Conservation (phyloP, 1,139 yeast species). For the Debaryomyces sp. region DNA sequence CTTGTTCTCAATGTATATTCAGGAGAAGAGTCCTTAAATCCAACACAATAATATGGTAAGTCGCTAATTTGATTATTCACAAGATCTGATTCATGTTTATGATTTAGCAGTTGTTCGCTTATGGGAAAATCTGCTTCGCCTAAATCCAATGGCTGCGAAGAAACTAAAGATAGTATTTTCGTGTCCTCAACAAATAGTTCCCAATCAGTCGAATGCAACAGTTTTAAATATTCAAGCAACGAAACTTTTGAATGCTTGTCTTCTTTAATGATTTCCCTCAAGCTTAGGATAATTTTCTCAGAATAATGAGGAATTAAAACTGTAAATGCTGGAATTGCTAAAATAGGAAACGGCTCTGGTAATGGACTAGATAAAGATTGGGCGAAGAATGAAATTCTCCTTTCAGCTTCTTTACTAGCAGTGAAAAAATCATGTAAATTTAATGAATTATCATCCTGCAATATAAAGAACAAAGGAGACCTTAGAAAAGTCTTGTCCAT, state of each 20-base stretch:
- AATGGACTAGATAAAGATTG: constrained; percentile 57
- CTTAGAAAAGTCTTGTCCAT: constrained; percentile 35
- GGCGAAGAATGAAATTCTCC: constrained; percentile 57
- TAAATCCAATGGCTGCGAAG: constrained; percentile 18
- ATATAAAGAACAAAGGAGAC: constrained; percentile 54
- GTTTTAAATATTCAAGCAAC: constrained; percentile 53
- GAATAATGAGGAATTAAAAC: constrained; percentile 55
- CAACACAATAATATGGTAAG: constrained; percentile 50
- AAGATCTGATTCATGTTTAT: constrained; percentile 9
- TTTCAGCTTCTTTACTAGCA: constrained; percentile 57
- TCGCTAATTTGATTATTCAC: constrained; percentile 27
- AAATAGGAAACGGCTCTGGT: constrained; percentile 47
- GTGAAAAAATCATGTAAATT: constrained; percentile 44
- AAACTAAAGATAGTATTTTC: constrained; percentile 37
- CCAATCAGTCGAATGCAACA: constrained; percentile 55
- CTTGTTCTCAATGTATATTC: constrained; percentile 55
- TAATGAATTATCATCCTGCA: constrained; percentile 52
- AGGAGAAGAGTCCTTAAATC: constrained; percentile 56
- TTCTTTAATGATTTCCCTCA: constrained; percentile 49
- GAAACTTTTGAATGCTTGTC: constrained; percentile 53
- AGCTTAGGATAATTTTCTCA: constrained; percentile 50
- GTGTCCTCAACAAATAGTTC: constrained; percentile 53
- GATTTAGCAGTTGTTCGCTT: constrained; percentile 17
- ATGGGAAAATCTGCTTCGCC: constrained; percentile 16
- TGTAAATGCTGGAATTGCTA: constrained; percentile 52